Evolutionary conservation across 495 filamentous ascomycete genomes (phyloP).

Genomic region (Penicillium daleae): DNA sequence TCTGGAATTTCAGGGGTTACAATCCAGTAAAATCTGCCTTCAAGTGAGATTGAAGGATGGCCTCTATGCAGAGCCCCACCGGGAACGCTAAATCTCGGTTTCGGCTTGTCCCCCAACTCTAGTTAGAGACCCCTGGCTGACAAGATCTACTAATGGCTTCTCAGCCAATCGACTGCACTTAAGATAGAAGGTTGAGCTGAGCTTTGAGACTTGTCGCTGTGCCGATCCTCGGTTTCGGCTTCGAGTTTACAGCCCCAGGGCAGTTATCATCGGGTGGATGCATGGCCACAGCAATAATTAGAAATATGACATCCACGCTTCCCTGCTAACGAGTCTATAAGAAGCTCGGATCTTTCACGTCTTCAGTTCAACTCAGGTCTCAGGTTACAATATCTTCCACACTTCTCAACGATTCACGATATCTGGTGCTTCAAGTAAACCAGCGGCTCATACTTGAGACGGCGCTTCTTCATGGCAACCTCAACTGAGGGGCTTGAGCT

Average conservation of each 20-base stretch:
- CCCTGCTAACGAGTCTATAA: background rate
- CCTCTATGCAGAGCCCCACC: background rate
- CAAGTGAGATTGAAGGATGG: background rate
- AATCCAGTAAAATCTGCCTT: background rate
- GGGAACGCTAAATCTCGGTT: slow-evolving; percentile 1
- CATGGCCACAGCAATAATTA: background rate
- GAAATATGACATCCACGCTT: background rate
- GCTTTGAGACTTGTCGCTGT: background rate
- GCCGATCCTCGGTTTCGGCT: slow-evolving; percentile 10
- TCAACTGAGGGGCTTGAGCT: slow-evolving; percentile 31
- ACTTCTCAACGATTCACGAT: background rate
- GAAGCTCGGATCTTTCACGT: background rate
- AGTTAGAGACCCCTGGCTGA: background rate
- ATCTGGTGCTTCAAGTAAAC: background rate
- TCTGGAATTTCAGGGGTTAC: background rate
- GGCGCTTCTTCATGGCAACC: slow-evolving; percentile 9
- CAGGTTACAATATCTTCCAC: background rate
- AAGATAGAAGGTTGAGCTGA: background rate
- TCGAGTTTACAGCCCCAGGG: background rate
- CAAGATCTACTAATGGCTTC: background rate
- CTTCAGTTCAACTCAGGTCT: too few species aligned
- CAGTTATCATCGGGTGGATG: too few species aligned
- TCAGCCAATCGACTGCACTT: background rate
- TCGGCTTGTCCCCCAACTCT: background rate
- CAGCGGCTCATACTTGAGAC: background rate